Evolutionary conservation across 1,284 basidiomycete species (phyloP), one percentile per base, ranked within the genome.

Genomic region (Ustilago sp.): DNA sequence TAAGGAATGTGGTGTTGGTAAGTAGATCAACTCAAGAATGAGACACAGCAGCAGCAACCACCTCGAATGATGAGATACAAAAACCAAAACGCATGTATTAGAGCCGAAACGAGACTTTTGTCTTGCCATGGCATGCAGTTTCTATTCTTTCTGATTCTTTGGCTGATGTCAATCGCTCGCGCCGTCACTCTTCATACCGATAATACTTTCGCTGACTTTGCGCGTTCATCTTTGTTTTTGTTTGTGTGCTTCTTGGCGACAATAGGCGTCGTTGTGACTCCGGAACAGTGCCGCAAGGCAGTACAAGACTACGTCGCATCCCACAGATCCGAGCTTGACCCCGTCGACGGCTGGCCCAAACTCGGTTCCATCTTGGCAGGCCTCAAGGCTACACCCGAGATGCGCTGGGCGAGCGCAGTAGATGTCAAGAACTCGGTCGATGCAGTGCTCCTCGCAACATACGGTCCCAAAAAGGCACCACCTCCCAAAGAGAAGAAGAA

Each of bases 361-460:
- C 77, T 82, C 53, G 79, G 75, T 28, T 73, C 74, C 54, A 79
- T 85, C 64, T 80, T 85, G 63, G 74, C 75, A n/a, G 79, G 77
- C 45, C 68, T 85, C 66, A 80, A 83, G 54, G 62, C 65, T 5
- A 72, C 75, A 15, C 68, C 77, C 8, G 48, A 62, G 13, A 71
- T 83, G 67, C 91, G 93, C 74, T 99, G 96, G 96, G 95, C 94
- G 5, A 93, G 89, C 83, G 91, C 94, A 0, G 89, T 94, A 6
- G 95, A 98, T 57, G 89, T 98, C 68, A 98, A 98, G 88, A 92
- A 90, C 50, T 89, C 93, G 0, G 92, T 94, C 3, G 96, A 99
- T 85, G 89, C 89, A 19, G 89, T 90, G 8, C 95, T 97, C 79
- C 88, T 88, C 0, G 89, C 91, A 43, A 88, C 88, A 34, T 98